Evolutionary conservation across 768 basidiomycete species (phyloP), one percentile per base, ranked within the genome.

Genomic region (Lactarius pseudohatsudake): DNA sequence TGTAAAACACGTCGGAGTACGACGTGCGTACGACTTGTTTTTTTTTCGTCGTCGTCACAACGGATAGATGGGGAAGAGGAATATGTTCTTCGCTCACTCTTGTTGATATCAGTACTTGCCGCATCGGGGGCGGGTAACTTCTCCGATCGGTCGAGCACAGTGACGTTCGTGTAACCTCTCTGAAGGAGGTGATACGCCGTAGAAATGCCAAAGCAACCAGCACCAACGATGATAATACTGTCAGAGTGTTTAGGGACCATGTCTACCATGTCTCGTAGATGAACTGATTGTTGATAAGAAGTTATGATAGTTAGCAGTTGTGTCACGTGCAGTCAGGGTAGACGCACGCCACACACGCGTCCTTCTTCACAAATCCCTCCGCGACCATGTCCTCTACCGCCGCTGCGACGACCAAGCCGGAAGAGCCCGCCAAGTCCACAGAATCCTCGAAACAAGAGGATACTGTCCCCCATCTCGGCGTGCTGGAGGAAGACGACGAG

Each of bases 401-500:
- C 15, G 65, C 75, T n/a, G 72, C 75, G 18, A 72, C 73, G n/a
- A 74, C 75, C 38, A 73, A 75, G 43, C 56, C 69, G 18, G 64
- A 71, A 5, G 74, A 75, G 11, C 60, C 58, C 55, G 61, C 72
- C 1, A 73, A 73, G 22, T 64, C 69, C 7, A 65, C 61, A 2
- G 74, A 75, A 45, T 57, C 73, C 34, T 61, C 69, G 20, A 75
- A 76, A 64, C 72, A 64, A 34, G 66, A 38, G 0, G 61, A 43
- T 0, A 45, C 38, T 3, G 32, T 30, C 57, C 85, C 86, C 5
- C 86, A 90, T 73, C 84, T 96, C 0, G 92, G 94, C 50, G 88
- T 94, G n/a, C 80, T 98, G 8, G 95, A 98, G 74, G 95, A 98
- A 75, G 95, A 98, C 75, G 95, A 98, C 75, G 95, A 98, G 79